Evolutionary conservation across 352 stramenopile species (phyloP).

Genomic region (Pythium brachiatum): DNA sequence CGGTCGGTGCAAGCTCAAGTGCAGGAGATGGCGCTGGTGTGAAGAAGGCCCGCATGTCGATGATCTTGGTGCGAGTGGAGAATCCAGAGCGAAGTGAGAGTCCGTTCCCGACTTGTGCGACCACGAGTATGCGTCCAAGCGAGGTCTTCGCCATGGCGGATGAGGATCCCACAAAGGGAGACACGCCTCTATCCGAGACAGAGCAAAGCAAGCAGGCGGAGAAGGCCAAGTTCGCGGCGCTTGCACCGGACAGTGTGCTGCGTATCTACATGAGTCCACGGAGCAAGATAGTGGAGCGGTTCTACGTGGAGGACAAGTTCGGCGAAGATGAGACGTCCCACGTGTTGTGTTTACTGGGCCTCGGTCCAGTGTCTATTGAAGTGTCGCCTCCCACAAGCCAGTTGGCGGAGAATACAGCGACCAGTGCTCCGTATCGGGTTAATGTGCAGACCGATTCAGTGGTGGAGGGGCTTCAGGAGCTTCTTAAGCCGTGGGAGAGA

Average conservation of each 20-base stretch:
- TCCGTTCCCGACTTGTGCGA: neutral
- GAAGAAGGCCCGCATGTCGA: neutral
- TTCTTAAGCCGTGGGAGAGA: neutral
- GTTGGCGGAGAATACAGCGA: too few species aligned
- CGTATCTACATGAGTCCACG: conserved; percentile 4
- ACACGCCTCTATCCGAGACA: too few species aligned
- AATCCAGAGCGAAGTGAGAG: neutral
- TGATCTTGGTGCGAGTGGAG: conserved; percentile 5
- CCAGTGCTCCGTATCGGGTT: neutral
- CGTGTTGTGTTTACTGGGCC: neutral
- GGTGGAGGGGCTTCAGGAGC: neutral
- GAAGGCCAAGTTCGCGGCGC: neutral
- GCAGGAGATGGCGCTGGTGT: too few species aligned
- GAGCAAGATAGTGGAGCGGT: neutral
- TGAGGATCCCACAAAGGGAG: too few species aligned
- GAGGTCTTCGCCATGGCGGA: neutral
- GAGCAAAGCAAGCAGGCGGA: neutral
- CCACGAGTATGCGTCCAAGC: neutral
- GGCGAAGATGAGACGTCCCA: neutral
- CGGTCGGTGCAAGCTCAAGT: too few species aligned
- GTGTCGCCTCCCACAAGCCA: neutral
- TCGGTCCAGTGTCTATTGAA: neutral
- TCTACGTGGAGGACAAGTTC: neutral
- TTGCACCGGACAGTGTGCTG: neutral
- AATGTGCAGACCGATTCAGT: neutral